These are phyloP conservation scores for Raphanus hybrid DNA, from an alignment of 441 rosid genomes.

Conservation along the genomic window DNA sequence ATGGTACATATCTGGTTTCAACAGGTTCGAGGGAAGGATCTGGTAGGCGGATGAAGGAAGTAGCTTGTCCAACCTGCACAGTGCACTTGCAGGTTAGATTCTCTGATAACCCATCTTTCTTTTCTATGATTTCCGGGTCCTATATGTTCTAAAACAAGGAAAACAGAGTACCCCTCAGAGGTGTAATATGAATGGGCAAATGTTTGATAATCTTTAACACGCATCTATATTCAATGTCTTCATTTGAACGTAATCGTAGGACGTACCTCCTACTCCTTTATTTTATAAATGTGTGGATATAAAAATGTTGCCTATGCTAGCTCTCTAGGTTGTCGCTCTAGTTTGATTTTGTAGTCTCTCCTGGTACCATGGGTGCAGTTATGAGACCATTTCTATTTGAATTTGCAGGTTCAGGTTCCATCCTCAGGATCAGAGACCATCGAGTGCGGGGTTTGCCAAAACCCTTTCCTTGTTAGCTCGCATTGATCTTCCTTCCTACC, in stretches of 20 bases:
- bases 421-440: conserved; percentile 97
- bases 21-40: conserved; percentile 75
- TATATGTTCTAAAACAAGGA: conserved; percentile 8
- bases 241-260: conserved; percentile 1
- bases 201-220: neutral
- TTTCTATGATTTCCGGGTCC: conserved; percentile 11
- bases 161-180: neutral
- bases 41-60: conserved; percentile 93
- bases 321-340: conserved; percentile 15
- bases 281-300: neutral
- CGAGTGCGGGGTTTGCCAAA: conserved; percentile 99
- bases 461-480: conserved; percentile 93
- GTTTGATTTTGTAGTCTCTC: neutral
- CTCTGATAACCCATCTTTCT: neutral
- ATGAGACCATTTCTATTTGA: conserved; percentile 2
- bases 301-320: neutral
- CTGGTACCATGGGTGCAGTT: neutral
- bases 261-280: neutral
- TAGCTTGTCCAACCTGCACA: conserved; percentile 96
- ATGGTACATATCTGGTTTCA: conserved; percentile 7
- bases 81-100: conserved; percentile 90
- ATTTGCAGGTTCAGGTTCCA: conserved; percentile 93
- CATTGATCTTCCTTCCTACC: conserved; percentile 51
- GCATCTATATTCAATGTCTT: neutral
- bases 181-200: conserved; percentile 1